Evolutionary conservation across 2,329 filamentous ascomycete species (phyloP), one percentile per base, ranked within the genome.

Genomic region (Aspergillus pseudotamarii): DNA sequence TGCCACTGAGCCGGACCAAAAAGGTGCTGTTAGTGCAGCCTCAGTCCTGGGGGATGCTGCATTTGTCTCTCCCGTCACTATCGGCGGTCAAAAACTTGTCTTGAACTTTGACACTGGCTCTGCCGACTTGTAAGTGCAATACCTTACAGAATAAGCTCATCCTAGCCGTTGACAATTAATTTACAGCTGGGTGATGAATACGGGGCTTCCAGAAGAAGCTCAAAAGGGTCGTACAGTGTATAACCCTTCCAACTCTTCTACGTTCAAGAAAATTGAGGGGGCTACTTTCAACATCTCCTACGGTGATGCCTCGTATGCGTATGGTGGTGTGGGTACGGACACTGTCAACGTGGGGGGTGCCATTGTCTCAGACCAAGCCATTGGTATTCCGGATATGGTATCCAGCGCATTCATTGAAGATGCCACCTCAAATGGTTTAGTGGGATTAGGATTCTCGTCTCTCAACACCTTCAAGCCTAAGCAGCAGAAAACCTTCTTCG

Each of bases 91-190:
- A 78, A 84, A 82, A 5, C 71, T 93, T 62, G 86, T 88, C 71
- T 79, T 93, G 73, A 87, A 91, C 74, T 91, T 93, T 72, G 90
- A 93, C 76, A 90, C 89, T n/a, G 90, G 90, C 61, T 92, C 89
- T 2, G 86, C 90, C 14, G 90, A 92, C 76, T 83, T 91, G 80
- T 87, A 82, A 73, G 84, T 75, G 0, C 16, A 8, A 53, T 30
- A 23, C 8, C 19, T 10, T n/a, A 30, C 28, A 12, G 23, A 57
- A 10, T 14, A 1, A 28, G 9, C 21, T 19, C 6, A 12, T 38
- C 16, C 51, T n/a, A 12, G 46, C 6, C 48, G 28, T 57, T 58
- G 19, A 60, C 48, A 23, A n/a, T 34, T 2, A 21, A 5, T 21
- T 51, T 30, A 43, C 68, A 88, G 85, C 59, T 93, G 89, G 90